Evolutionary conservation across 2,329 filamentous ascomycete species (phyloP), one percentile per base, ranked within the genome.

Genomic region (Ascochyta lentis): DNA sequence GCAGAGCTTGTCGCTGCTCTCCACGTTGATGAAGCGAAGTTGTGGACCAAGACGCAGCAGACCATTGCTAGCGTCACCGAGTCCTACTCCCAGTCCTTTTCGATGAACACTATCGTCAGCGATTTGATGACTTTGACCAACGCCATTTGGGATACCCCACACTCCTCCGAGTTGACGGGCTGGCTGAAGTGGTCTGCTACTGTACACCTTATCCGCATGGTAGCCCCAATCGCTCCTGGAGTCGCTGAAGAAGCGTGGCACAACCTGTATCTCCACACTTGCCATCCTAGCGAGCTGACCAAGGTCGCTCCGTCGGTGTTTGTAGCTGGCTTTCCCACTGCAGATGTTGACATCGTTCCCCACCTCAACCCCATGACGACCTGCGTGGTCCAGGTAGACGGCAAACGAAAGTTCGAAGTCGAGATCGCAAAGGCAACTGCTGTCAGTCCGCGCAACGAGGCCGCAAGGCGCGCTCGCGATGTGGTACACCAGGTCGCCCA

Each of bases 61-160:
- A 88, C 87, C 4, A 88, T 95, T 50, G 70, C 75, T 3, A 88
- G 84, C 6, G 85, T 93, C 52, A 90, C 87, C 0, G 78, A 81
- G 6, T 88, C 90, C 2, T 88, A 92, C 67, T 82, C 87, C 22
- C 83, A 84, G 46, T 86, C 92, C 1, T 90, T 92, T 71, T 83
- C 89, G 0, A 81, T 96, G 49, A 96, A 96, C 77, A 96, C 91
- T 0, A 83, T 91, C 8, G 84, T 96, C 16, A 95, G 91, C 1
- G 89, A 94, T 67, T 80, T 96, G 13, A 96, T 92, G 83, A 86
- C 84, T 38, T 81, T 96, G 15, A 93, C 91, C 4, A 96, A 96
- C 71, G 75, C 80, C 0, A 69, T 77, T 41, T 66, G 60, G 59
- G 67, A 72, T 52, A 54, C 65, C 1, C 59, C 64, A 6, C 58